Conservation (phyloP, 2,329 filamentous ascomycete species). For the Niveomyces coronatus region DNA sequence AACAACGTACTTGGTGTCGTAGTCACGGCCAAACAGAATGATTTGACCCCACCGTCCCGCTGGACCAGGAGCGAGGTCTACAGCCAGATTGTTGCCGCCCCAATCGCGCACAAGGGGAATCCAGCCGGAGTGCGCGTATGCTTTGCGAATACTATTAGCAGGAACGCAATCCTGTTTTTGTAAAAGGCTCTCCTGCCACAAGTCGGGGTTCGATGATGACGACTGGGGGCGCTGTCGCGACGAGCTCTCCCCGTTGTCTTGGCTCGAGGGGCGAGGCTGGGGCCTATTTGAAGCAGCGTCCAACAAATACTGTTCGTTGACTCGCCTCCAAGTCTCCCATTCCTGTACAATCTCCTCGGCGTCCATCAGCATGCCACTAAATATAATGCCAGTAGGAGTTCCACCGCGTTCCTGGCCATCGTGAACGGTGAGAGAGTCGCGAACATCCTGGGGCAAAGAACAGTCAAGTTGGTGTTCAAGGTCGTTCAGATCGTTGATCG, state of each 20-base stretch:
- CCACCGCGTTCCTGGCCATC: constrained; percentile 97
- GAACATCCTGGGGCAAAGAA: constrained; percentile 83
- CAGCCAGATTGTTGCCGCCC: constrained; percentile 95
- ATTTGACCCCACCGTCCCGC: constrained; percentile 91
- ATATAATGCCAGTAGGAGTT: constrained; percentile 81
- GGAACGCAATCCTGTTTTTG: constrained; percentile 82
- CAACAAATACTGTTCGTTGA: constrained; percentile 80
- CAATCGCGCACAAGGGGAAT: constrained; percentile 94
- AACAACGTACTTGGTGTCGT: constrained; percentile 96
- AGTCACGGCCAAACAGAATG: constrained; percentile 93
- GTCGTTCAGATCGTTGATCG: constrained; percentile 91
- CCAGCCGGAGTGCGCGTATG: constrained; percentile 89
- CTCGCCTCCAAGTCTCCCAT: constrained; percentile 91
- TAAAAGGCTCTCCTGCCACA: constrained; percentile 77
- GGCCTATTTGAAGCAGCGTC: constrained; percentile 48
- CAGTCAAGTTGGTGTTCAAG: constrained; percentile 93
- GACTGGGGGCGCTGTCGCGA: constrained; percentile 45
- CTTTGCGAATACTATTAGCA: constrained; percentile 75
- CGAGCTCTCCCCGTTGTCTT: constrained; percentile 56
- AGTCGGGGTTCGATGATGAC: constrained; percentile 43
- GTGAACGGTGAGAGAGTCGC: constrained; percentile 82
- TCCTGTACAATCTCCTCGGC: constrained; percentile 98
- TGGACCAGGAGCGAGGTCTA: constrained; percentile 86
- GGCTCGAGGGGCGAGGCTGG: constrained; percentile 58
- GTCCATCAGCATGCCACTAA: constrained; percentile 89